Evolutionary conservation across 2,329 filamentous ascomycete genomes (phyloP), one percentile per base, ranked within the genome.

Genomic region (Venturia oleaginea): DNA sequence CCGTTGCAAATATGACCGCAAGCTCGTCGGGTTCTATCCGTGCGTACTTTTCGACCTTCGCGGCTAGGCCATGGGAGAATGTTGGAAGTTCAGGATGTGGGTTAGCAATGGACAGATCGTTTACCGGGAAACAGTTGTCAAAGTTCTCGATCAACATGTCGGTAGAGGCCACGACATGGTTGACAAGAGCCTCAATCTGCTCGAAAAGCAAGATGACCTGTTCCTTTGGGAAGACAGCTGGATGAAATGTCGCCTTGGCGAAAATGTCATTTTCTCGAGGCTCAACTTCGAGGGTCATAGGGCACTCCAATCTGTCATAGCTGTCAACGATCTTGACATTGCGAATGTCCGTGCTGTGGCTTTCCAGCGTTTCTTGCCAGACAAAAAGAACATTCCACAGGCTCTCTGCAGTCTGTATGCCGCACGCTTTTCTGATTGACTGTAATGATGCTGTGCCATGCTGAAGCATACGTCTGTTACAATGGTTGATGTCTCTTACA

Each of bases 361-460:
- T 73, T 1, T 74, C 67, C 22, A 88, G 77, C 0, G 87, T 89
- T 71, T 96, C 88, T 69, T 97, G 92, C 80, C 92, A 97, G 0
- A 92, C 86, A 69, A 96, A 87, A 0, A 96, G 77, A 0, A 87
- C 82, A 68, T 96, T 90, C 68, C 93, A 96, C 0, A 96, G 75
- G 1, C 76, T 75, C 46, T 84, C 80, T 0, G 81, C 78, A 0
- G 84, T 79, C 34, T 80, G 76, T 0, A 88, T 66, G 0, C 81
- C 82, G 3, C 81, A 83, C 1, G 82, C 74, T 68, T 83, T 84
- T 70, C 85, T 87, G 68, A 96, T 90, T 1, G 91, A 85, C 0
- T 84, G 77, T 2, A 95, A 79, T 0, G 90, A 81, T 6, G 92
- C 70, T 0, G 78, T 77, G 27, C 83, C 83, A 71, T 93, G 80